A percentile compares a stretch with the other conserved stretches of the same genome.
Conservation (phyloP, 257 asterid genomes). For the Linderniella brevidens region DNA sequence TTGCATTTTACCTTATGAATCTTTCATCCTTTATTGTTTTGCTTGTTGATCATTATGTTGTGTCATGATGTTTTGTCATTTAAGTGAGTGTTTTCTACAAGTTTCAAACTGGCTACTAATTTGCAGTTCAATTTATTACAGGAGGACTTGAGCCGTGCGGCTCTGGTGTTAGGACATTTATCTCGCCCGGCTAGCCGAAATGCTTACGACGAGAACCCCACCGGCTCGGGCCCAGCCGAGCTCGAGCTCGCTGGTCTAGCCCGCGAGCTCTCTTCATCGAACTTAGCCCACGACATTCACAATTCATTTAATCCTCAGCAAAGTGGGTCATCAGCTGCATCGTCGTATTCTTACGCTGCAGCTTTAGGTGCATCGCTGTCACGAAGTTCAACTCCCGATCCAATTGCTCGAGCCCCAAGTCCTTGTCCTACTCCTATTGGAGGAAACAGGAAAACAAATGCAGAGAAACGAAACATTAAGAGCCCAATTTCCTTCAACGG, state of each 20-base stretch:
- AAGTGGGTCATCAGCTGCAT: constrained; percentile 19
- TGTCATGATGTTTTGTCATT: too few species aligned
- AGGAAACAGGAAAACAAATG: constrained; percentile 41
- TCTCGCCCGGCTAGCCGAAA: constrained; percentile 32
- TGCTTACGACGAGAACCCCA: constrained; percentile 33
- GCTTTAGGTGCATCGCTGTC: constrained; percentile 44
- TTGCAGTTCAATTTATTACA: constrained; percentile 11
- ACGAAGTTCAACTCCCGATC: constrained; percentile 47
- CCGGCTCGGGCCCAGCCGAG: constrained; percentile 32
- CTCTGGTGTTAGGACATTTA: constrained; percentile 25
- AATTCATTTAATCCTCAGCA: constrained; percentile 36
- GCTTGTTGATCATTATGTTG: too few species aligned
- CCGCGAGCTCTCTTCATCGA: constrained; percentile 23
- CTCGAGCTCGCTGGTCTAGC: constrained; percentile 44
- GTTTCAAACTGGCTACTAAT: too few species aligned
- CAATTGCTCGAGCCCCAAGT: constrained; percentile 42
- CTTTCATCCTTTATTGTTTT: too few species aligned
- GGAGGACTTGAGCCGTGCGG: constrained; percentile 29
- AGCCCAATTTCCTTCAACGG: constrained; percentile 45
- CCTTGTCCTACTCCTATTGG: constrained; percentile 83
- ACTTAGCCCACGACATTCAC: constrained; percentile 17
- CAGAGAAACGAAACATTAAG: constrained; percentile 45
- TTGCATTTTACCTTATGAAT: too few species aligned
- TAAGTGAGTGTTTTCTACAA: too few species aligned
- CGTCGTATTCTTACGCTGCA: constrained; percentile 54